These are phyloP conservation scores for California macrophylla DNA, from an alignment of 441 rosid species.

Conservation along the genomic window DNA sequence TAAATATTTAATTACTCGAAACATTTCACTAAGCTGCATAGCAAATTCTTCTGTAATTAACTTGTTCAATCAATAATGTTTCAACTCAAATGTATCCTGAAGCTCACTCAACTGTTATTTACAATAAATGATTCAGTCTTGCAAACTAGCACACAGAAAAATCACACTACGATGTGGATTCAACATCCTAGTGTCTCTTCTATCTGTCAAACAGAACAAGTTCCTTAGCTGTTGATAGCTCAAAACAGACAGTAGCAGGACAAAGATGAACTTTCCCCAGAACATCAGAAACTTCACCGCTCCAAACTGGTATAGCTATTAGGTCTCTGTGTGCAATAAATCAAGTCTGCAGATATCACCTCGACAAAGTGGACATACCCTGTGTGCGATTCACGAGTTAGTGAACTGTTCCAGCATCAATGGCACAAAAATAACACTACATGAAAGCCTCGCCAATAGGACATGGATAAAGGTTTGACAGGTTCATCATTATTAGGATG, in stretches of 20 bases:
- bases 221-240: neutral
- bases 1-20: too few species aligned
- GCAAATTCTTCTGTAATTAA: neutral
- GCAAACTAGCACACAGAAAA: neutral
- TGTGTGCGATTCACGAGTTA: conserved; percentile 24
- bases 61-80: neutral
- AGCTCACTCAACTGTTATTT: too few species aligned
- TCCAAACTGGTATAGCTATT: conserved; percentile 3
- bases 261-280: too few species aligned
- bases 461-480: neutral
- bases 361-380: conserved; percentile 95
- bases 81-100: neutral
- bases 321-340: conserved; percentile 31
- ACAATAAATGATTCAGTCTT: neutral
- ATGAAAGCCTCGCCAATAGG: neutral
- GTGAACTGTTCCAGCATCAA: neutral
- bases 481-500: too few species aligned
- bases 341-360: conserved; percentile 73
- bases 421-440: neutral
- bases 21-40: neutral
- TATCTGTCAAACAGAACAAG: neutral
- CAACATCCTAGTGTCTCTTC: neutral
- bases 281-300: conserved; percentile 4
- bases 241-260: too few species aligned
- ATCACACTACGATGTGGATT: neutral